Evolutionary conservation across 1,284 basidiomycete genomes (phyloP), one percentile per base, ranked within the genome.

Genomic region (Melampsora americana): DNA sequence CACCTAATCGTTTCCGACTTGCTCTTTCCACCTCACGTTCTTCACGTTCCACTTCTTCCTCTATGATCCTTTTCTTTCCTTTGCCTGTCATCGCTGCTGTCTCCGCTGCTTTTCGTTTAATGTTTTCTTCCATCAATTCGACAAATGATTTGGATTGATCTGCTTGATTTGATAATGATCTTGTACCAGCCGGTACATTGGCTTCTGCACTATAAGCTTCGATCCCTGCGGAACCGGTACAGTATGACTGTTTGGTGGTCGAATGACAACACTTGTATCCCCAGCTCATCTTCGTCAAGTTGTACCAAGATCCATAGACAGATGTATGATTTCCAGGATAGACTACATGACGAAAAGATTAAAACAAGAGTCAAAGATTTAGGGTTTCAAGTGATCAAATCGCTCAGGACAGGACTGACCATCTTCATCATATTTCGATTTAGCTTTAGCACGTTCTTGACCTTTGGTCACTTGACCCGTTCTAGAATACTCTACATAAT

Each of bases 271-370:
- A 99, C 35, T 88, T 89, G 83, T 91, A 99, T 64, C 96, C 96
- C 96, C 96, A 99, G 77, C 86, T 83, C 12, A 89, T 88, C 1
- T 87, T 85, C 7, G 87, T 85, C 14, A 86, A 79, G 80, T 92
- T 89, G 83, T 92, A 98, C 89, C 90, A 99, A 44, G 95, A 98
- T 35, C 96, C 96, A 95, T 95, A 99, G 9, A 98, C 89, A 1
- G 88, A 84, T 0, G 90, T 92, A 81, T 99, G 96, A 82, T 99
- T 99, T 84, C 95, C 95, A 81, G 91, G 86, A 80, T 87, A 89
- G n/a, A 94, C 92, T 93, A 76, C 28, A 30, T 59, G 53, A 77
- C 61, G 28, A 64, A 62, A 42, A 66, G n/a, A n/a, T n/a, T n/a
- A 39, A 46, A 28, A 50, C 39, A 14, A 50, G 20, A 30, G 56